phyloP scores from a whole-genome alignment of 345 rosid species.

The Leavenworthia alabamica region DNA sequence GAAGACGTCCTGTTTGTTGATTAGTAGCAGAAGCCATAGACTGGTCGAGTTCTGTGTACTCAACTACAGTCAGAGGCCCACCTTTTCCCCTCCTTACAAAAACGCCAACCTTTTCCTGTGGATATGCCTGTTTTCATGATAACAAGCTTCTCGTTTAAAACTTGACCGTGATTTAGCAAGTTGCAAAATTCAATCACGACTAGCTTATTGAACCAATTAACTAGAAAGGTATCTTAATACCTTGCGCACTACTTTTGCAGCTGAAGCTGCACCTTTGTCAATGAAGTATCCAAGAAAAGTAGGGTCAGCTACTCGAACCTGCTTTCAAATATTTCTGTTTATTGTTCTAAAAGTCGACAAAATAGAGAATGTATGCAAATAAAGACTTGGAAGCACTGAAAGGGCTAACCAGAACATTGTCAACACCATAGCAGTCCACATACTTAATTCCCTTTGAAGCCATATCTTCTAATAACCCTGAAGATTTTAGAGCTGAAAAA shows the following conservation, averaged over 20 bases:
- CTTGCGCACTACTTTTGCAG: slow-evolving; percentile 98
- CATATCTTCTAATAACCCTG: slow-evolving; percentile 85
- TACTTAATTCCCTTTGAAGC: slow-evolving; percentile 76
- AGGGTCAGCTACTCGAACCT: slow-evolving; percentile 99
- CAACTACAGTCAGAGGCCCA: slow-evolving; percentile 94
- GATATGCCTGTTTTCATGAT: slow-evolving; percentile 58
- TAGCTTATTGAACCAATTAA: neutral
- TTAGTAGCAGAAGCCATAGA: slow-evolving; percentile 81
- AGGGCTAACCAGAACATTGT: slow-evolving; percentile 76
- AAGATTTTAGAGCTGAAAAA: slow-evolving; percentile 68
- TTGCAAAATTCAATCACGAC: neutral
- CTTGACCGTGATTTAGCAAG: neutral
- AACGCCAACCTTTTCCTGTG: slow-evolving; percentile 98
- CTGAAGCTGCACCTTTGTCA: slow-evolving; percentile 83
- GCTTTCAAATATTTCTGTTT: slow-evolving; percentile 32
- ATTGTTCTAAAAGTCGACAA: neutral
- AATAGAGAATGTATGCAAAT: neutral
- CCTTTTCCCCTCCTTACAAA: slow-evolving; percentile 97
- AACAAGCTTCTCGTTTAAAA: neutral
- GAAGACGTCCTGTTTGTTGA: slow-evolving; percentile 93
- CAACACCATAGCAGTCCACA: slow-evolving; percentile 95
- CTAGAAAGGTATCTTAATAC: slow-evolving; percentile 32
- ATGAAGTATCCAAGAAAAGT: slow-evolving; percentile 94
- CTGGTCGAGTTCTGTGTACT: slow-evolving; percentile 86
- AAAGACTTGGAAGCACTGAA: slow-evolving; percentile 1